Evolutionary conservation across 2,329 filamentous ascomycete genomes (phyloP).

Genomic region (Emmonsiellopsis sp.): DNA sequence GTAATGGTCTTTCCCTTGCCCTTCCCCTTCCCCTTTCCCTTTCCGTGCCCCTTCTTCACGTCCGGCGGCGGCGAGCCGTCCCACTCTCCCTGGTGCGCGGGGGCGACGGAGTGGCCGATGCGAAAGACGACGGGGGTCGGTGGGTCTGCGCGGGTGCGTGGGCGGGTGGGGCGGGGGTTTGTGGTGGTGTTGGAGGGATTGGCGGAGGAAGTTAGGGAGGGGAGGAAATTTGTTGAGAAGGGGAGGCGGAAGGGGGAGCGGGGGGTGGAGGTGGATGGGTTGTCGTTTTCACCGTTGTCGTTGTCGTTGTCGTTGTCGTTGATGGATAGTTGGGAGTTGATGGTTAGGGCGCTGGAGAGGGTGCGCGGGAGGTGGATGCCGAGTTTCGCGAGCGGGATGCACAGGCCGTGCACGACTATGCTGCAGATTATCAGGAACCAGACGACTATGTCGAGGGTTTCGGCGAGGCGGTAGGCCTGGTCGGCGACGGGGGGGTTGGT

Average conservation of each 20-base stretch:
- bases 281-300: too few relatives aligned
- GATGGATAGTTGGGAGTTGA: slow-evolving; percentile 17
- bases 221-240: neutral
- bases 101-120: slow-evolving; percentile 7
- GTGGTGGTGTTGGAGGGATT: too few relatives aligned
- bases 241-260: neutral
- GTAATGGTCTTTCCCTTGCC: neutral
- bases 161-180: neutral
- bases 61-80: neutral
- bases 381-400: slow-evolving; percentile 56
- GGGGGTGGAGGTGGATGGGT: too few relatives aligned
- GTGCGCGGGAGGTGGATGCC: slow-evolving; percentile 38
- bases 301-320: slow-evolving; percentile 9
- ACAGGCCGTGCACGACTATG: slow-evolving; percentile 75
- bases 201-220: neutral
- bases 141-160: slow-evolving; percentile 4
- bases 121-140: slow-evolving; percentile 5
- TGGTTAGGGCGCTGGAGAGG: slow-evolving; percentile 37
- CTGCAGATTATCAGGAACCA: slow-evolving; percentile 83
- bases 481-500: too few relatives aligned
- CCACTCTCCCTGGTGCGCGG: neutral
- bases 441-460: slow-evolving; percentile 62
- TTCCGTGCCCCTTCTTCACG: neutral
- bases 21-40: neutral
- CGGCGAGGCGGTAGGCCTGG: slow-evolving; percentile 22